Conservation (phyloP, 177 flowering plant species). For the Vitis hybrid region DNA sequence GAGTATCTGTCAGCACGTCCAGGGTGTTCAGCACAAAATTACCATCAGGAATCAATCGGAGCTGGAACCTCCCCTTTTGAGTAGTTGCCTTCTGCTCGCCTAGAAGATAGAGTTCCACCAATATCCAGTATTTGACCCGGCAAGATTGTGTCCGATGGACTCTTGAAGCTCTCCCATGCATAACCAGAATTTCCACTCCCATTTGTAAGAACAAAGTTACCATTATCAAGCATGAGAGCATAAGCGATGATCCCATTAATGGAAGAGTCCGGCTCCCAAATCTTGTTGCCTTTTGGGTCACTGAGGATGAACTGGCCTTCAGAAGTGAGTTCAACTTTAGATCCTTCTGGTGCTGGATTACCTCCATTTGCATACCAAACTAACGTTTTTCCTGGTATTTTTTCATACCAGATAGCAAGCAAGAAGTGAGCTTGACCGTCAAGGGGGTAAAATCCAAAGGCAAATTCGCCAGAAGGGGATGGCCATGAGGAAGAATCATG, state of each 20-base stretch:
- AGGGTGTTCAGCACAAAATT: constrained; percentile 15
- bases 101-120: constrained; percentile 5
- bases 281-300: constrained; percentile 16
- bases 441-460: constrained; percentile 22
- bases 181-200: neutral
- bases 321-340: constrained; percentile 22
- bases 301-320: constrained; percentile 17
- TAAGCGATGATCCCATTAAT: neutral
- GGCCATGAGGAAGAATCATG: too few species aligned
- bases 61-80: constrained; percentile 23
- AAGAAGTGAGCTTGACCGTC: constrained; percentile 14
- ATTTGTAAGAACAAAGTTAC: constrained; percentile 16
- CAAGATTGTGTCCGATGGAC: constrained; percentile 10
- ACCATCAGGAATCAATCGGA: constrained; percentile 13
- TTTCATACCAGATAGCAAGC: constrained; percentile 34
- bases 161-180: constrained; percentile 13
- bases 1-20: constrained; percentile 1
- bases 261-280: constrained; percentile 16
- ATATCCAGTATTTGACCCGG: constrained; percentile 8
- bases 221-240: constrained; percentile 19
- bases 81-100: constrained; percentile 12
- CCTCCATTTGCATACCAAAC: constrained; percentile 31
- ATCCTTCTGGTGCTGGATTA: constrained; percentile 19
- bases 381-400: constrained; percentile 27
- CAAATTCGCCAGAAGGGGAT: too few species aligned